Base-by-base conservation (phyloP, 495 filamentous ascomycete species). In the Elaphomyces granulatus region DNA sequence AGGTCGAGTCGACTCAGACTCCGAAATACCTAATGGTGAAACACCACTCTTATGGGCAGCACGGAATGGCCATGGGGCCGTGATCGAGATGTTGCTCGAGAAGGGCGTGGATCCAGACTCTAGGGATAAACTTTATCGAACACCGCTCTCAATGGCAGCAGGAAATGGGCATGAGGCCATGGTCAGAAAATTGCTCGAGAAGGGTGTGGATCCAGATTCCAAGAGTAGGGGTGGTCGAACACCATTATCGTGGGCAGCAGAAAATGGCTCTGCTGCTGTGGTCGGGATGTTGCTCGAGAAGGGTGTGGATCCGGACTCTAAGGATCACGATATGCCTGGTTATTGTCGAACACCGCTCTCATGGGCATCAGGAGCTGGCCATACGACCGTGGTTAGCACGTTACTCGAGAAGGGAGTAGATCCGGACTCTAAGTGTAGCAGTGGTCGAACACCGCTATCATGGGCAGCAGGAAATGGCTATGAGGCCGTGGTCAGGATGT, bases 81-180 rank as follows among this genome's bases (percentile, higher is more conserved):
- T 51, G 9, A 47, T 53, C 9, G 8, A 48, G 3, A n/a, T 60
- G 8, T 51, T 64, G 10, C 9, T 61, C 2, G 19, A 50, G 9
- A 18, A 17, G 1, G 55, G 53, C 1, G 54, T 52, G 0, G 40
- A 54, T 4, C 20, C 53, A 6, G 47, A 61, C 34, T 23, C 26
- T 1, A 36, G 21, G 10, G 49, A 50, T 15, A n/a, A 41, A 8
- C 14, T 9, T 20, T 47, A 51, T 8, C 32, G 32, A 14, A n/a
- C 15, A 15, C 14, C n/a, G 4, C 38, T 40, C 1, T 40, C 23
- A 14, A 10, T 10, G 2, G 19, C 38, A 23, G 38, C 38, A 30
- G 23, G 26, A 8, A 15, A 15, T 12, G 47, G 54, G 2, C 16
- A 58, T 33, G 32, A 18, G 9, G 18, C 42, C 2, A 42, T 59